Conservation (phyloP, 2,329 filamentous ascomycete genomes). For the Beauveria rudraprayagi region DNA sequence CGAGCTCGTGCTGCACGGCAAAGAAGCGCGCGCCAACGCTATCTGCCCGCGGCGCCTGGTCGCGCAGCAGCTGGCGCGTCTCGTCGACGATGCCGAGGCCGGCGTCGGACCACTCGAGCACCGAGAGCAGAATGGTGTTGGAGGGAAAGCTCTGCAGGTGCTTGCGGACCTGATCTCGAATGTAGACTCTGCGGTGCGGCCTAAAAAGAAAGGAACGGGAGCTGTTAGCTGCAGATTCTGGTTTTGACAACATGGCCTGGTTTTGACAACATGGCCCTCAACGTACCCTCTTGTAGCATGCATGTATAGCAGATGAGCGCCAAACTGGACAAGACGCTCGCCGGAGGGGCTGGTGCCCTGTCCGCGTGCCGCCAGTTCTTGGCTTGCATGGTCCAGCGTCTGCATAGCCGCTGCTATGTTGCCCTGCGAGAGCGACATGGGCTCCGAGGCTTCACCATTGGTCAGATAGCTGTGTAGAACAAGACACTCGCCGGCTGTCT, state of each 20-base stretch:
- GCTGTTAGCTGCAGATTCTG: not conserved
- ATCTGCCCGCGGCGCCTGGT: slow-evolving; percentile 40
- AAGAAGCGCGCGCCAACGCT: slow-evolving; percentile 38
- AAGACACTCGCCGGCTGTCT: slow-evolving; percentile 51
- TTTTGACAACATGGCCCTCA: not conserved
- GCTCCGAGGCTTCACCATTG: slow-evolving; percentile 31
- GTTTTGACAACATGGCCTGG: not conserved
- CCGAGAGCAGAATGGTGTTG: slow-evolving; percentile 67
- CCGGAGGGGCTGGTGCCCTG: slow-evolving; percentile 30
- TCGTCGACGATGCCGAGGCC: slow-evolving; percentile 68
- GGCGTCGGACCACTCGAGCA: slow-evolving; percentile 67
- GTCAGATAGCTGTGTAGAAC: slow-evolving; percentile 62
- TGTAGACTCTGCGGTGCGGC: slow-evolving; percentile 57
- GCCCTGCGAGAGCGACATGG: slow-evolving; percentile 41
- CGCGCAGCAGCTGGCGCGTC: slow-evolving; percentile 56
- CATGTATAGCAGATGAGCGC: slow-evolving; percentile 56
- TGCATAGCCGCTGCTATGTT: slow-evolving; percentile 45
- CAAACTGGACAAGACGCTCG: slow-evolving; percentile 62
- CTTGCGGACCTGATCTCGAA: slow-evolving; percentile 53
- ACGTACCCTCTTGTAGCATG: slow-evolving; percentile 53
- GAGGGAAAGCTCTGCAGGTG: slow-evolving; percentile 60
- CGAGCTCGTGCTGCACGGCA: slow-evolving; percentile 43
- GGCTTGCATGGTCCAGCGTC: slow-evolving; percentile 33
- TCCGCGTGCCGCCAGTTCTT: slow-evolving; percentile 32
- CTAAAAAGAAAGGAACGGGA: slow-evolving; percentile 29